Evolutionary conservation across 768 basidiomycete genomes (phyloP).

Genomic region (Exidia glandulosa): DNA sequence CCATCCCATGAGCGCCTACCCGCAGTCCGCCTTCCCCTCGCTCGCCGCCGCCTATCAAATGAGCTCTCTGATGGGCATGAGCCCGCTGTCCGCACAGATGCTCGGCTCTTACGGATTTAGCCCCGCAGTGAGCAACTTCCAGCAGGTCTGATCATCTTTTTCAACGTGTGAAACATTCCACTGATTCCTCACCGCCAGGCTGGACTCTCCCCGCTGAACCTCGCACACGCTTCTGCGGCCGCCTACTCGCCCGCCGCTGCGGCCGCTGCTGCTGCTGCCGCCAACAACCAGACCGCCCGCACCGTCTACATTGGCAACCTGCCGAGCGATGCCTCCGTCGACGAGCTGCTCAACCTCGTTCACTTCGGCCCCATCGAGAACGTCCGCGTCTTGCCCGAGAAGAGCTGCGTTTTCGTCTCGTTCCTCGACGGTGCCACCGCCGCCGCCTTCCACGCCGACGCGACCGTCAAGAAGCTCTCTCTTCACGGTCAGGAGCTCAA

Average conservation of each 20-base stretch:
- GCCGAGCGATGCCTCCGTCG: constrained; percentile 89
- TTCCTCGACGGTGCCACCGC: constrained; percentile 92
- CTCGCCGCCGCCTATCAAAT: not conserved
- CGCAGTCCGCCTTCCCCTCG: not conserved
- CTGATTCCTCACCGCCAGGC: constrained; percentile 47
- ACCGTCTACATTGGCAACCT: constrained; percentile 97
- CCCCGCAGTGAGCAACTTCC: constrained; percentile 58
- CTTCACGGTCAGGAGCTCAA: constrained; percentile 94
- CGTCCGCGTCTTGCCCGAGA: constrained; percentile 90
- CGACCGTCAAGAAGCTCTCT: constrained; percentile 84
- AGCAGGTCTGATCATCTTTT: constrained; percentile 35
- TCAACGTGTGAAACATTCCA: constrained; percentile 15
- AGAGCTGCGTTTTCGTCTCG: constrained; percentile 95
- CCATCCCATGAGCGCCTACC: not conserved
- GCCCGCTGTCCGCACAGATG: constrained; percentile 17
- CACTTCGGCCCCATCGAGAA: constrained; percentile 95
- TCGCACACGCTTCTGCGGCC: constrained; percentile 60
- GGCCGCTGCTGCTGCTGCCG: constrained; percentile 57
- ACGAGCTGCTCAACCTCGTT: constrained; percentile 94
- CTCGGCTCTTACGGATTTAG: constrained; percentile 45
- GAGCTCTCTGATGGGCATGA: not conserved
- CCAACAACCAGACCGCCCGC: constrained; percentile 55
- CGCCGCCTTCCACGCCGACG: constrained; percentile 95
- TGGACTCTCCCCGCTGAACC: constrained; percentile 53
- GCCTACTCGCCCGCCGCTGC: constrained; percentile 59